These are phyloP conservation scores for Pseudotsuga menziesii DNA, from an alignment of 75 land plant genomes.

Conservation along the genomic window DNA sequence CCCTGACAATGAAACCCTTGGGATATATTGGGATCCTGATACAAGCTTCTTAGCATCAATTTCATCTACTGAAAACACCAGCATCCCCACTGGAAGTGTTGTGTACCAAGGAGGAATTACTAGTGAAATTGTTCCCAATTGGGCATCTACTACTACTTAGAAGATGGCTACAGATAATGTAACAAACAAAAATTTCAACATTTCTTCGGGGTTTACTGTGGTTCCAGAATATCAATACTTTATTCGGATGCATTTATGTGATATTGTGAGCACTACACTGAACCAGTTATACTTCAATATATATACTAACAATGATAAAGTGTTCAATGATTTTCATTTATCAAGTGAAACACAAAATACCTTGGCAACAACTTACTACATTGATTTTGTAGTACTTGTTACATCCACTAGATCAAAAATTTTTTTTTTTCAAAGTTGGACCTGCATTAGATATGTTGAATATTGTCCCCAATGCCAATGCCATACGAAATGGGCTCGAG, in stretches of 20 bases:
- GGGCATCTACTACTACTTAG: constrained; percentile 47
- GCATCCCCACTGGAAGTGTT: no score
- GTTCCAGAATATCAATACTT: constrained; percentile 52
- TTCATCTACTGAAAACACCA: no score
- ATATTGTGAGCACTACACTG: constrained; percentile 30
- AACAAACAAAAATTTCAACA: constrained; percentile 37
- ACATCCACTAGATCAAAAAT: no score
- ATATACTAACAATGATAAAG: no score
- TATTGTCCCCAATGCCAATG: no score
- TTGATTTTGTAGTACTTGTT: constrained; percentile 40
- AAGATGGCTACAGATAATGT: constrained; percentile 37
- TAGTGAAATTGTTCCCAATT: constrained; percentile 40
- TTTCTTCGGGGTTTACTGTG: constrained; percentile 63
- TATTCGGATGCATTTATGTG: constrained; percentile 58
- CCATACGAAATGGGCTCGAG: constrained; percentile 90
- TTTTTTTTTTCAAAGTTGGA: no score
- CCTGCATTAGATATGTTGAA: no score
- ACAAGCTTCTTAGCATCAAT: no score
- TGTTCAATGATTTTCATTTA: no score
- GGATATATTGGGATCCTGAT: constrained; percentile 54
- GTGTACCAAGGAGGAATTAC: constrained; percentile 13
- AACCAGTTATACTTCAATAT: constrained; percentile 47
- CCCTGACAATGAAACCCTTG: constrained; percentile 50
- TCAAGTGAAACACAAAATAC: no score
- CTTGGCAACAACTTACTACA: no score